Evolutionary conservation across 352 stramenopile species (phyloP), one percentile per base, ranked within the genome.

Genomic region (Globisporangium sylvaticum): DNA sequence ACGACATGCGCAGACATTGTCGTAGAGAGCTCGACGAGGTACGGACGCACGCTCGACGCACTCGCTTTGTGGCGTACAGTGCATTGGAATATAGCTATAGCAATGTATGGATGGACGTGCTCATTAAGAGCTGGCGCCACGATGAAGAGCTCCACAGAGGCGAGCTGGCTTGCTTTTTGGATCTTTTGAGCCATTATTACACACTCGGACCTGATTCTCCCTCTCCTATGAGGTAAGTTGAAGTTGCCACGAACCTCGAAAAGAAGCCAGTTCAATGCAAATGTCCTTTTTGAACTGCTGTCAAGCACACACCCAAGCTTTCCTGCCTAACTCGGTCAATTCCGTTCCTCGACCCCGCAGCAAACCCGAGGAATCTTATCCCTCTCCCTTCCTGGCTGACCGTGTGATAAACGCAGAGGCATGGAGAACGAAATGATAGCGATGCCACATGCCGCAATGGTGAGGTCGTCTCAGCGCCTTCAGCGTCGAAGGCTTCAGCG

Each of bases 151-250:
- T 34, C 24, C 15, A 7, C 12, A 24, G 55, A 27, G 20, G 8
- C 32, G 54, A 4, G 18, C 55, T 44, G 55, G n/a, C 53, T 59
- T 6, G 9, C 54, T 5, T 44, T 27, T 34, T 61, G 55, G 55
- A 61, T 61, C 18, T 46, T 61, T 27, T n/a, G 24, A 61, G 55
- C 31, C 55, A 61, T 61, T 7, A 61, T 59, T 59, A 59, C 54
- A 44, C 31, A 61, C 31, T 9, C 29, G 44, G 25, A 58, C 52
- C 52, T 48, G 14, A 22, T 20, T 48, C 39, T 48, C 39, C 24
- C 15, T 27, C 50, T 56, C n/a, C 52, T 24, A 59, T 59, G 54
- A 2, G 27, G 18, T 20, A 24, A 8, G 31, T 61, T 61, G 55
- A 48, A 61, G 55, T 48, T 61, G 55, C 31, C 39, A 34, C 20